These are phyloP conservation scores for Magnaporthiopsis incrustans DNA, from an alignment of 2,329 filamentous ascomycete species.

Conservation along the genomic window DNA sequence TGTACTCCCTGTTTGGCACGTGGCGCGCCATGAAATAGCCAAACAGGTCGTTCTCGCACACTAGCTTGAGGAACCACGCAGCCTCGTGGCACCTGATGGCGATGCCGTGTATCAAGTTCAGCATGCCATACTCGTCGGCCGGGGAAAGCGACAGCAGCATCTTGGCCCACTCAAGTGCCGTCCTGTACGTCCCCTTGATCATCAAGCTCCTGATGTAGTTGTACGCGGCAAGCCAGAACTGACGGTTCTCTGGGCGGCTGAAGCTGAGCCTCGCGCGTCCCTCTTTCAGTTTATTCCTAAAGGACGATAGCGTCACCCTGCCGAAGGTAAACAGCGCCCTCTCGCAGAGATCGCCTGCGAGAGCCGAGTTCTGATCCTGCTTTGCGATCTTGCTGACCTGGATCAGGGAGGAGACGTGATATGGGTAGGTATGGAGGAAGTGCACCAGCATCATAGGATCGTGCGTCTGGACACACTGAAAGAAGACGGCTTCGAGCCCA, in stretches of 20 bases:
- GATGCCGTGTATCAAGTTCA: conserved; percentile 73
- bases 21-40: conserved; percentile 9
- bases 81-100: conserved; percentile 75
- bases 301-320: conserved; percentile 77
- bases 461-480: conserved; percentile 69
- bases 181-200: conserved; percentile 88
- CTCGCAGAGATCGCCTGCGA: conserved; percentile 81
- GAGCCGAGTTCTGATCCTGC: conserved; percentile 79
- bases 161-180: conserved; percentile 89
- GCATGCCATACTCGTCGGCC: conserved; percentile 74
- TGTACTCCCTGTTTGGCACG: conserved; percentile 44
- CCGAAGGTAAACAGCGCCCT: conserved; percentile 89
- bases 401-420: conserved; percentile 88
- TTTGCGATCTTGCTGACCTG: conserved; percentile 90
- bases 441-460: conserved; percentile 77
- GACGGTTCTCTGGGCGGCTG: conserved; percentile 73
- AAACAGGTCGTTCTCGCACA: conserved; percentile 20
- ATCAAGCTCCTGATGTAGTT: conserved; percentile 80
- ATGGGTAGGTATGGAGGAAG: conserved; percentile 64
- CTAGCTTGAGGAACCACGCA: conserved; percentile 64
- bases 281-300: conserved; percentile 64
- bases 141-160: conserved; percentile 69
- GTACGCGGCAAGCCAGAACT: conserved; percentile 85
- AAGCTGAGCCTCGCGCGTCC: conserved; percentile 81
- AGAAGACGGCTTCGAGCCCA: conserved; percentile 67